Conservation (phyloP, 208 protist genomes). For the Naegleria fowleri region DNA sequence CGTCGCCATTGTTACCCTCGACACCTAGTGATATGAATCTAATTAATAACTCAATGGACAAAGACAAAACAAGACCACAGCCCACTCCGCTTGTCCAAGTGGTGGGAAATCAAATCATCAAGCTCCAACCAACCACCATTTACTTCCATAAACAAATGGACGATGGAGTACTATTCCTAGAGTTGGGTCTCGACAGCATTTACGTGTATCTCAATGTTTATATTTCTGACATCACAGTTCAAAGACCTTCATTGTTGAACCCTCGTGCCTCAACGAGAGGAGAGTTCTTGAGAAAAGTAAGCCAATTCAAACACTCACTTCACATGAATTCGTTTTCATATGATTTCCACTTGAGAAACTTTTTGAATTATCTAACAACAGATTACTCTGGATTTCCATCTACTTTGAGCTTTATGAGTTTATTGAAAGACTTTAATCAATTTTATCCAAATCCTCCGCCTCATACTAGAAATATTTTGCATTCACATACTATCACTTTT, state of each 20-base stretch:
- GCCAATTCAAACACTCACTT: background rate
- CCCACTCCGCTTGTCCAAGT: background rate
- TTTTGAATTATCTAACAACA: background rate
- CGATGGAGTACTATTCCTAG: background rate
- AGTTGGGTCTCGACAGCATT: slow-evolving; percentile 14
- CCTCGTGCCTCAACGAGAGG: background rate
- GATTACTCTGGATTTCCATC: background rate
- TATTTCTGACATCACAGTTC: background rate
- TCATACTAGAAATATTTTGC: background rate
- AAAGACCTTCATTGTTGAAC: background rate
- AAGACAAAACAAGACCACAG: background rate
- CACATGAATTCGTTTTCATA: slow-evolving; percentile 24
- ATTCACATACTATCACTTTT: background rate
- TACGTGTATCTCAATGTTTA: slow-evolving; percentile 10
- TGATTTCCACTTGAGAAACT: slow-evolving; percentile 21
- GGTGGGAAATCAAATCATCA: background rate
- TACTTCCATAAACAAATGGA: slow-evolving; percentile 22
- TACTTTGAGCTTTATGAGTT: background rate
- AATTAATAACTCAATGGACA: background rate
- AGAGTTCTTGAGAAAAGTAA: background rate
- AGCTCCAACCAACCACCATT: background rate
- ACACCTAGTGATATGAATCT: background rate
- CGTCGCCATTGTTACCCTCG: background rate
- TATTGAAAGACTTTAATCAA: slow-evolving; percentile 1
- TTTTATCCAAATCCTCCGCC: background rate